A percentile compares a stretch with the other conserved stretches of the same genome.
Conservation (phyloP, 164 flowering plant species). For the Akebia trifoliata region DNA sequence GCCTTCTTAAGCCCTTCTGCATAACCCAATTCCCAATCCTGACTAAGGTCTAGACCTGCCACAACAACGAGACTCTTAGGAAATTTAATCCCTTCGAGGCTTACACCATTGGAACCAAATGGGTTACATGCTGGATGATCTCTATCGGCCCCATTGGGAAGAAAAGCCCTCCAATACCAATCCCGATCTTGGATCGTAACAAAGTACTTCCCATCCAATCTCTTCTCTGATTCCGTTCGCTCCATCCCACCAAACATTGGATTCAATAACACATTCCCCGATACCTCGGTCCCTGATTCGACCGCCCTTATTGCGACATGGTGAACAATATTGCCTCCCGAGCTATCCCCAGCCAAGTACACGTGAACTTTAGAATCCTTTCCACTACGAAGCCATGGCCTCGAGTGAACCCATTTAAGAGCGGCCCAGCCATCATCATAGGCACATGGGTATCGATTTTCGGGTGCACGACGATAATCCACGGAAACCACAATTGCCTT, state of each 20-base stretch:
- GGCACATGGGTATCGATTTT: constrained; percentile 68
- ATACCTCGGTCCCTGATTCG: too few relatives aligned
- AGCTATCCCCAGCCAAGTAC: constrained; percentile 76
- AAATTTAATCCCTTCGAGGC: constrained; percentile 41
- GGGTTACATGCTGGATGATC: constrained; percentile 77
- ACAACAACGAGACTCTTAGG: too few relatives aligned
- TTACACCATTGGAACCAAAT: constrained; percentile 54
- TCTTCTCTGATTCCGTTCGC: constrained; percentile 69
- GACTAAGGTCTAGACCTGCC: too few relatives aligned
- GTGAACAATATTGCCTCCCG: constrained; percentile 77
- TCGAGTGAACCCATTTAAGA: constrained; percentile 61
- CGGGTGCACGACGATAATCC: constrained; percentile 76
- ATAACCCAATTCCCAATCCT: too few relatives aligned
- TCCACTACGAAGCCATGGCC: constrained; percentile 61
- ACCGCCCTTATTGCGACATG: constrained; percentile 57
- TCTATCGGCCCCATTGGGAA: constrained; percentile 75
- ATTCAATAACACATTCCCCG: constrained; percentile 60
- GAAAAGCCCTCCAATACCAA: constrained; percentile 88
- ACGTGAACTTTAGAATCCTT: constrained; percentile 57
- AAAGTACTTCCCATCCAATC: constrained; percentile 70
- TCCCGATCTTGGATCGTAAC: constrained; percentile 63
- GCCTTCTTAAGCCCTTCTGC: too few relatives aligned
- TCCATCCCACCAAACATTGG: constrained; percentile 80
- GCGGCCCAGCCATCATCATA: constrained; percentile 89
- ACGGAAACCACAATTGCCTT: constrained; percentile 79